Evolutionary conservation across 2,329 filamentous ascomycete species (phyloP), one percentile per base, ranked within the genome.

Genomic region (Scedosporium minutisporum): DNA sequence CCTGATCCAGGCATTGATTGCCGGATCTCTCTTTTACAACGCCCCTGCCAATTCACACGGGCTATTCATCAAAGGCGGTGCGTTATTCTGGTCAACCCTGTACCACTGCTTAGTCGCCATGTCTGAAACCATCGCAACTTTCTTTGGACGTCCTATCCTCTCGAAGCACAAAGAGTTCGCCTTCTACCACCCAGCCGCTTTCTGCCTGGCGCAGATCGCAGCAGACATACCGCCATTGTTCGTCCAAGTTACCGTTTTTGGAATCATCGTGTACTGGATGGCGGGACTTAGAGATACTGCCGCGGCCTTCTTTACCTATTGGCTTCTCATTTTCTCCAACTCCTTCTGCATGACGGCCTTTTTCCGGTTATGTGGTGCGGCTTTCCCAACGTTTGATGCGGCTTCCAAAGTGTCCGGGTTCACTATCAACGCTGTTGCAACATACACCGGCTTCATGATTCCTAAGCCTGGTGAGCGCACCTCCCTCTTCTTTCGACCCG

Each of bases 11-110:
- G 85, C 86, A 0, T 71, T 90, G 4, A 82, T 89, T 63, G 77
- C 81, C 1, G 87, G 86, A 6, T 88, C 86, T 0, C 77, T 89
- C 3, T 90, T 90, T 72, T 90, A 89, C 72, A 79, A 86, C 62
- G 82, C 86, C 0, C 80, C 85, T 0, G 64, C 74, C 25, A 83
- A 80, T 59, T 83, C 84, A 0, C 77, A 73, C 1, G 87, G 87
- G 7, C 72, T 90, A 0, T 89, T 89, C 70, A 69, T 82, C 67
- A 88, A 88, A 67, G 79, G 80, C 0, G 87, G 87, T 61, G 80
- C 85, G 0, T 73, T 87, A 4, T 90, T 89, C 76, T 81, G 89
- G 60, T 76, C 86, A 0, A 75, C 89, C 0, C 74, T 90, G 0
- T 86, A 82, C 71, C 86, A 88, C 69, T 77, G 80, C 63, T 72